phyloP scores from a whole-genome alignment of 2,329 filamentous ascomycete species.

The Aspergillus eucalypticola region DNA sequence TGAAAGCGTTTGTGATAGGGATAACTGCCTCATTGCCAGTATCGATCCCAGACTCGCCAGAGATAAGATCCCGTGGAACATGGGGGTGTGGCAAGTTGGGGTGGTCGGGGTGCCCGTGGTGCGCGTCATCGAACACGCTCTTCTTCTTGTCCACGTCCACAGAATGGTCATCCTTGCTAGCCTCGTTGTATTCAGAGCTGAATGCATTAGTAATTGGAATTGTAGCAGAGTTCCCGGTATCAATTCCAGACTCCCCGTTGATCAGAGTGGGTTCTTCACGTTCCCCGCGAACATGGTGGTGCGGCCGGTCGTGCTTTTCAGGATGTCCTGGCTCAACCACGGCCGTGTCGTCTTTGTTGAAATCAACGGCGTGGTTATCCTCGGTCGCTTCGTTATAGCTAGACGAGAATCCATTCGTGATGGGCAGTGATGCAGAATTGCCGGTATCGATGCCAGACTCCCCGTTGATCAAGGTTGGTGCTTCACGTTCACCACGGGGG shows the following conservation, averaged over 20 bases:
- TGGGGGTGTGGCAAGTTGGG: neutral
- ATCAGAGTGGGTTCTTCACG: conserved; percentile 16
- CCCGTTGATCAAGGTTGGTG: conserved; percentile 21
- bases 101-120: neutral
- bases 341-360: conserved; percentile 14
- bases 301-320: neutral
- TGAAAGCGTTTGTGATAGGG: neutral
- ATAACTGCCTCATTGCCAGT: neutral
- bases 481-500: neutral
- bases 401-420: neutral
- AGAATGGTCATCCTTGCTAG: conserved; percentile 19
- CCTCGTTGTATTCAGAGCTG: neutral
- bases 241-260: conserved; percentile 26
- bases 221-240: no score
- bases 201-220: neutral
- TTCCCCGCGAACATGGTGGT: conserved; percentile 17
- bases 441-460: conserved; percentile 27
- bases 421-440: conserved; percentile 7
- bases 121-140: neutral
- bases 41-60: conserved; percentile 7
- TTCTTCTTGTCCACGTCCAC: conserved; percentile 10
- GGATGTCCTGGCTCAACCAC: neutral
- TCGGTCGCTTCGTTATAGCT: neutral
- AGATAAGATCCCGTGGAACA: neutral
- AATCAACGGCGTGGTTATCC: conserved; percentile 21